Evolutionary conservation across 2,329 filamentous ascomycete species (phyloP).

Genomic region (Massarina eburnea): DNA sequence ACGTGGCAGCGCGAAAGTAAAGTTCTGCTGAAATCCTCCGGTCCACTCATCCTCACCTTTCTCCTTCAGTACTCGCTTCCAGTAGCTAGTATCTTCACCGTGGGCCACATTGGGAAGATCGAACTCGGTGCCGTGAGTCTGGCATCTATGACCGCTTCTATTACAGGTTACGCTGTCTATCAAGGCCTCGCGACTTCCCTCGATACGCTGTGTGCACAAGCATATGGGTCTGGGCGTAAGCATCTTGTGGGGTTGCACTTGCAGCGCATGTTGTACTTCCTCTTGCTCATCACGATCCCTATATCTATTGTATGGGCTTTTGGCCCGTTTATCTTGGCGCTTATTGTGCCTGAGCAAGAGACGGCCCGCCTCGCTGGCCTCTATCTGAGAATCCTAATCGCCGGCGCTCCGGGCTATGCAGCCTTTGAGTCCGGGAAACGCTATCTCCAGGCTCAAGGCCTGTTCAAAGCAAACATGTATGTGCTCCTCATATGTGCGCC

Average conservation of each 20-base stretch:
- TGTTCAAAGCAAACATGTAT: conserved; percentile 82
- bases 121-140: conserved; percentile 52
- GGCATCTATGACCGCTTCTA: conserved; percentile 52
- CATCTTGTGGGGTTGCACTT: conserved; percentile 84
- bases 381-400: conserved; percentile 70
- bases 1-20: conserved; percentile 90
- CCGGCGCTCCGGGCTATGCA: conserved; percentile 74
- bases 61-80: conserved; percentile 53
- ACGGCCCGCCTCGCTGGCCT: conserved; percentile 71
- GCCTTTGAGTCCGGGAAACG: conserved; percentile 80
- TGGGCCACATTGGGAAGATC: conserved; percentile 52
- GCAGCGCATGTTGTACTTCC: conserved; percentile 78
- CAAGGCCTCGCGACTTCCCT: conserved; percentile 80
- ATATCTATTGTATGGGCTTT: conserved; percentile 72
- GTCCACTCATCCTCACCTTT: conserved; percentile 50
- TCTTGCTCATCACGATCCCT: conserved; percentile 71
- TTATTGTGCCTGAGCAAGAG: conserved; percentile 70
- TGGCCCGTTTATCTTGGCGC: conserved; percentile 63
- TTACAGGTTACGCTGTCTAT: conserved; percentile 52
- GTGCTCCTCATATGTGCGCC: conserved; percentile 82
- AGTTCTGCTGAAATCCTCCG: conserved; percentile 63
- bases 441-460: conserved; percentile 82
- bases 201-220: conserved; percentile 91
- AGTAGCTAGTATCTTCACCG: conserved; percentile 51
- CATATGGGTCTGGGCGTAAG: conserved; percentile 87